Base-by-base conservation (phyloP, 2,329 filamentous ascomycete species). In the Fusarium fujikuroi region DNA sequence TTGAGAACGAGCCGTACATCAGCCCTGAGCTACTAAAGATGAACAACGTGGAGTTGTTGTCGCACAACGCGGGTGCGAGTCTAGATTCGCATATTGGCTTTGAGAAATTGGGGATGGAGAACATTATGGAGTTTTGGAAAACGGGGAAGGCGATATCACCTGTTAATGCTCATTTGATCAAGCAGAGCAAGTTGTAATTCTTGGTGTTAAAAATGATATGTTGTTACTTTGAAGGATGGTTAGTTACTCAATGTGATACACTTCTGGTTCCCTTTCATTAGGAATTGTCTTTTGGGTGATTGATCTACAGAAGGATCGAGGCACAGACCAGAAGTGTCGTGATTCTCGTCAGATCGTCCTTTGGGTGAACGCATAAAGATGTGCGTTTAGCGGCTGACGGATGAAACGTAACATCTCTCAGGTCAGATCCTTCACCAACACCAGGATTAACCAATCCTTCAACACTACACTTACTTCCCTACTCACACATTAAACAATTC, bases 1-100 rank as follows among this genome's bases (percentile, higher is more conserved):
- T 89, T 75, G 91, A 93, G 79, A 85, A 93, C 43, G 92, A 94
- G 79, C 92, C 92, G 23, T 47, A 69, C 2, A 78, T 78, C n/a
- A 78, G 75, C 73, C 76, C 73, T 10, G 69, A 78, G 46, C 25
- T 78, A 16, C 25, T 78, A 21, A 71, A 67, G 50, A 78, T 78
- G 76, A 77, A 76, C 39, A 78, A 78, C 15, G 76, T 78, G 10
- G 76, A 78, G 60, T 46, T 78, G 2, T 39, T 78, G 3, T 78
- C 76, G 1, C 76, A 78, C 14, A 78, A 78, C 15, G 76, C 76
- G 6, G 76, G 76, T 10, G 76, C 76, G 1, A 78, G 76, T 9
- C 5, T 78, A 6, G 76, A 78, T 25, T 72, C 76, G 5, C 76
- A 78, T 50, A 72, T 78, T 56, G 76, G 76, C 0, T 78, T 78